Percentiles rank a stretch among this genome's conserved stretches.
phyloP scores from a whole-genome alignment of 768 basidiomycete species.

The Tricholoma saponaceum region DNA sequence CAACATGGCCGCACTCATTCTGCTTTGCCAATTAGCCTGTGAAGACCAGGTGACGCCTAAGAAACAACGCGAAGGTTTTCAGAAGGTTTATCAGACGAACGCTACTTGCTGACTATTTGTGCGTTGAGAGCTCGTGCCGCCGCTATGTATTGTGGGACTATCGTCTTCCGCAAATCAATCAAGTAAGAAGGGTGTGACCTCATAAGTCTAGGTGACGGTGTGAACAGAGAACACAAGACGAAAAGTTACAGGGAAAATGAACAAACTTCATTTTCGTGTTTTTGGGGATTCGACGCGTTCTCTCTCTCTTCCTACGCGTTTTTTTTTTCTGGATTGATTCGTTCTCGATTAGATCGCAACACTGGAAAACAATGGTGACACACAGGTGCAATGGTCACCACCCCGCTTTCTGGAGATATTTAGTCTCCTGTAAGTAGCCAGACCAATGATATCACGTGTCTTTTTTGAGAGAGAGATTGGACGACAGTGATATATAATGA shows the following conservation, averaged over 20 bases:
- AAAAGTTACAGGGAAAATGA: neutral
- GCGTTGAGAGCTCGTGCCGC: constrained; percentile 37
- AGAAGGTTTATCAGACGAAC: neutral
- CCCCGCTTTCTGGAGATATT: too few species aligned
- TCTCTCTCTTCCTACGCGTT: too few species aligned
- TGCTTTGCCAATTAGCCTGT: constrained; percentile 49
- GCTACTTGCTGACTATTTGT: constrained; percentile 53
- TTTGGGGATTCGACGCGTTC: too few species aligned
- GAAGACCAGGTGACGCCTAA: constrained; percentile 69
- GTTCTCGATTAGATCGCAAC: too few species aligned
- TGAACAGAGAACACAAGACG: neutral
- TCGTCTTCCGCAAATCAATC: constrained; percentile 21
- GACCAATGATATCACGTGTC: too few species aligned
- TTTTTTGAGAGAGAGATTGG: too few species aligned
- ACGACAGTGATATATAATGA: too few species aligned
- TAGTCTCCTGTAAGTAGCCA: too few species aligned
- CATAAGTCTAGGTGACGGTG: constrained; percentile 38
- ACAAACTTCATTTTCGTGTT: too few species aligned
- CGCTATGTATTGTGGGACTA: constrained; percentile 15
- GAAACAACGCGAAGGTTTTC: neutral
- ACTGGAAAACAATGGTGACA: too few species aligned
- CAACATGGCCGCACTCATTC: constrained; percentile 46
- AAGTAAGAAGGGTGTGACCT: constrained; percentile 51
- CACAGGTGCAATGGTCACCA: too few species aligned
- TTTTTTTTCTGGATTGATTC: too few species aligned